Conservation (phyloP, 106 monocot species). For the Acorus calamus region DNA sequence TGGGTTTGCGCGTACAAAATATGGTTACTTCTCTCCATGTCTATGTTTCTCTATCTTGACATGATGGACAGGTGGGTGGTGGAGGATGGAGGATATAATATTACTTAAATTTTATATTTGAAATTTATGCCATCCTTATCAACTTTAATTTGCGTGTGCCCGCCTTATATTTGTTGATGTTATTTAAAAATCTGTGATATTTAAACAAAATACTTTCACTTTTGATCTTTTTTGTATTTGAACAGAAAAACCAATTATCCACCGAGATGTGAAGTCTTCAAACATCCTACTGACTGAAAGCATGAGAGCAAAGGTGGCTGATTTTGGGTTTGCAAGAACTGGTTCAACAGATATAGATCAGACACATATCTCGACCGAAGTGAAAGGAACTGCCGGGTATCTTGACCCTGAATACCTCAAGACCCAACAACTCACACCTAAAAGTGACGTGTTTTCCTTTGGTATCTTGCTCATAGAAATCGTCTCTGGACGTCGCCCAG, state of each 20-base stretch:
- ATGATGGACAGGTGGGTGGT: too few relatives aligned
- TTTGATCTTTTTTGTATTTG: neutral
- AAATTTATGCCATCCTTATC: too few relatives aligned
- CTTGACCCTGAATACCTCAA: slow-evolving; percentile 80
- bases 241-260: slow-evolving; percentile 72
- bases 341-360: slow-evolving; percentile 52
- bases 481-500: slow-evolving; percentile 68
- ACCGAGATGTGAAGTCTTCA: slow-evolving; percentile 82
- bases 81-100: too few relatives aligned
- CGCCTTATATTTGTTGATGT: too few relatives aligned
- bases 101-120: too few relatives aligned
- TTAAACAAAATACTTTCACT: too few relatives aligned
- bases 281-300: slow-evolving; percentile 79
- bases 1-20: too few relatives aligned
- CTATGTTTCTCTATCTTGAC: too few relatives aligned
- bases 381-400: slow-evolving; percentile 89
- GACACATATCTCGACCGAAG: slow-evolving; percentile 66
- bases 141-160: too few relatives aligned
- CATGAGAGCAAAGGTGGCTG: slow-evolving; percentile 66
- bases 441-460: slow-evolving; percentile 84
- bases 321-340: slow-evolving; percentile 77
- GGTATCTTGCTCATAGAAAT: slow-evolving; percentile 82
- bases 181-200: too few relatives aligned
- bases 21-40: too few relatives aligned
- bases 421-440: slow-evolving; percentile 64